Percentiles rank a stretch among this genome's conserved stretches.
These are phyloP conservation scores for Yarrowia sp. DNA, from an alignment of 805 yeast genomes.

Conservation along the genomic window DNA sequence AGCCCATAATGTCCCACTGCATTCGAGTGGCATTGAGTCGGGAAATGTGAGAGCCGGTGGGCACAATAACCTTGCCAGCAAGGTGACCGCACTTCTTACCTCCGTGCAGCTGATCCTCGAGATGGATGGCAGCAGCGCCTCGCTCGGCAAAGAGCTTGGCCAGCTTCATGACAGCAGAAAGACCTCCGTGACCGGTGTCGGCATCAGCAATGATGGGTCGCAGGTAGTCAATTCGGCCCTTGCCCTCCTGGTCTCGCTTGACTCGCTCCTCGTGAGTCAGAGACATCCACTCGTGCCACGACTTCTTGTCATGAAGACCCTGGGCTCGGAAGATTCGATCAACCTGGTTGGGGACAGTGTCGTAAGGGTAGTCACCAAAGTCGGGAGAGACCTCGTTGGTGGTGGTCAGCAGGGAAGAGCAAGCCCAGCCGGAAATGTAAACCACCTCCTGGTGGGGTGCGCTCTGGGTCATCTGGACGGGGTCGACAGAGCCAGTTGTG, in stretches of 20 bases:
- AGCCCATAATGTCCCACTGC: slow-evolving; percentile 64
- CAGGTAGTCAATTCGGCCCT: slow-evolving; percentile 47
- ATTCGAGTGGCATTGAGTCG: slow-evolving; percentile 55
- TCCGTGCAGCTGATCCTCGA: slow-evolving; percentile 63
- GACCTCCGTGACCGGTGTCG: slow-evolving; percentile 65
- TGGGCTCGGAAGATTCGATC: slow-evolving; percentile 58
- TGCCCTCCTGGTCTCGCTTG: slow-evolving; percentile 31
- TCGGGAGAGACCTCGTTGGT: slow-evolving; percentile 65
- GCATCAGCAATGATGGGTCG: slow-evolving; percentile 65
- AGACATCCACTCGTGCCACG: slow-evolving; percentile 43
- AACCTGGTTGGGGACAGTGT: slow-evolving; percentile 66
- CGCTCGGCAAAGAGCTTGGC: slow-evolving; percentile 64
- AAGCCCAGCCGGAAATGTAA: slow-evolving; percentile 63
- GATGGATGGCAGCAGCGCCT: slow-evolving; percentile 65
- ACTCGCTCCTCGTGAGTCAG: slow-evolving; percentile 33
- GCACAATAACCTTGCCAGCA: slow-evolving; percentile 60
- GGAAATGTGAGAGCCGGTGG: slow-evolving; percentile 53
- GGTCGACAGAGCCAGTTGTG: slow-evolving; percentile 61
- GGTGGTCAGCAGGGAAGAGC: slow-evolving; percentile 53
- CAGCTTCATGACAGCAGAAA: slow-evolving; percentile 59
- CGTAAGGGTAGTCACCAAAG: slow-evolving; percentile 66
- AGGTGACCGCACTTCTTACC: slow-evolving; percentile 65
- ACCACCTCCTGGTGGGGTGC: slow-evolving; percentile 51
- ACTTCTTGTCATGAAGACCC: slow-evolving; percentile 52
- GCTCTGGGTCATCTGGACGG: slow-evolving; percentile 58